Evolutionary conservation across 73 alveolate genomes (phyloP).

Genomic region (Symbiodinium natans): DNA sequence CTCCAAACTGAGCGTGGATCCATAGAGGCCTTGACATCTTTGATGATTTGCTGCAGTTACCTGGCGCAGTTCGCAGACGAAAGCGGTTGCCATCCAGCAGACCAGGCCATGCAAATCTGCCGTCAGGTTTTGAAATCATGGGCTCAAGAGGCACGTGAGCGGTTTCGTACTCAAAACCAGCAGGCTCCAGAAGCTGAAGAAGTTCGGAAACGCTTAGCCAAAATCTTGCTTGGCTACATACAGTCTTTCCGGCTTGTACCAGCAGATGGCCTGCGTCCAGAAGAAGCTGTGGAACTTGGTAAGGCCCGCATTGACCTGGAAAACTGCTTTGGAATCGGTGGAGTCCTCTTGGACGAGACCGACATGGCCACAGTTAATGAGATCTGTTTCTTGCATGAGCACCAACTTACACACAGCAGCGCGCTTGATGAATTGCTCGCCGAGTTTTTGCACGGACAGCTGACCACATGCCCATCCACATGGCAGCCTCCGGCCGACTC

Average conservation of each 20-base stretch:
- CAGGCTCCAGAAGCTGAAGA: neutral
- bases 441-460: slow-evolving; percentile 30
- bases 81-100: slow-evolving; percentile 15
- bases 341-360: neutral
- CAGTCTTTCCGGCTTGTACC: neutral
- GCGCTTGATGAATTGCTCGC: slow-evolving; percentile 10
- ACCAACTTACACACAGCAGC: neutral
- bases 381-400: slow-evolving; percentile 26
- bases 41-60: slow-evolving; percentile 33
- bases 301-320: slow-evolving; percentile 50
- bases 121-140: slow-evolving; percentile 7
- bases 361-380: slow-evolving; percentile 8
- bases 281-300: slow-evolving; percentile 21
- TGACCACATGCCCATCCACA: neutral
- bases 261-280: neutral
- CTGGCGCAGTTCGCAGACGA: slow-evolving; percentile 22
- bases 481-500: slow-evolving; percentile 15
- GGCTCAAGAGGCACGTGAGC: slow-evolving; percentile 13
- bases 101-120: slow-evolving; percentile 28
- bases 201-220: slow-evolving; percentile 6
- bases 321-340: slow-evolving; percentile 6
- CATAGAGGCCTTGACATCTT: slow-evolving; percentile 6
- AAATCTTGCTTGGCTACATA: neutral
- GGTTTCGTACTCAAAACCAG: slow-evolving; percentile 29
- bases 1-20: slow-evolving; percentile 33